Evolutionary conservation across 352 stramenopile genomes (phyloP), one percentile per base, ranked within the genome.

Genomic region (Globisporangium viniferum): DNA sequence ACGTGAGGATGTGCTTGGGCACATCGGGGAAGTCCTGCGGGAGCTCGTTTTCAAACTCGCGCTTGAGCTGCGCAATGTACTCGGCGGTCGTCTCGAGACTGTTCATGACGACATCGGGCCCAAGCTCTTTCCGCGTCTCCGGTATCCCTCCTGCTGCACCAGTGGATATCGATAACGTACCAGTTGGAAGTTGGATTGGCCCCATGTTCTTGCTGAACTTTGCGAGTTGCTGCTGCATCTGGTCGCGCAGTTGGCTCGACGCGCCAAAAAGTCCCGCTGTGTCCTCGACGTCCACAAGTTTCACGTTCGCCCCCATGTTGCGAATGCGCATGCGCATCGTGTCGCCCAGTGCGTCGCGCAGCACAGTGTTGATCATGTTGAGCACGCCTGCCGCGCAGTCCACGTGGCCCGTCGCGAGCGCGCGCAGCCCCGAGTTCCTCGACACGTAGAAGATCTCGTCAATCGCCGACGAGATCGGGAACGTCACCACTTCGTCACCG

Each of bases 391-490:
- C 87, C 0, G 84, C 89, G 55, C 87, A 93, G 67, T 96, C 89
- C 22, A 84, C 77, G 70, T 96, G 89, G 9, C 89, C 89, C 15
- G 89, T 95, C 15, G 89, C 89, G 54, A 96, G 78, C 2, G 84
- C 82, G n/a, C 89, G 85, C 36, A 92, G 72, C 5, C 81, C 87
- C 53, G 85, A 94, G 67, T 95, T 94, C 35, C 86, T 79, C 31
- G 84, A 79, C 18, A 96, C 87, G 67, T 96, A 96, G 67, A 96
- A 93, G 54, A 96, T 89, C 66, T 96, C 89, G 73, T 96, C 89
- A 57, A 96, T 84, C 4, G 86, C 82, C 0, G 89, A 95, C 31
- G 89, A 95, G 62, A 95, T 89, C 5, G 87, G 86, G 59, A 91
- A 88, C 41, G 77, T 88, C 27, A 81, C 51, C 14, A 88, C 69